Evolutionary conservation across 768 basidiomycete species (phyloP).

Genomic region (Pulveroboletus sp.): DNA sequence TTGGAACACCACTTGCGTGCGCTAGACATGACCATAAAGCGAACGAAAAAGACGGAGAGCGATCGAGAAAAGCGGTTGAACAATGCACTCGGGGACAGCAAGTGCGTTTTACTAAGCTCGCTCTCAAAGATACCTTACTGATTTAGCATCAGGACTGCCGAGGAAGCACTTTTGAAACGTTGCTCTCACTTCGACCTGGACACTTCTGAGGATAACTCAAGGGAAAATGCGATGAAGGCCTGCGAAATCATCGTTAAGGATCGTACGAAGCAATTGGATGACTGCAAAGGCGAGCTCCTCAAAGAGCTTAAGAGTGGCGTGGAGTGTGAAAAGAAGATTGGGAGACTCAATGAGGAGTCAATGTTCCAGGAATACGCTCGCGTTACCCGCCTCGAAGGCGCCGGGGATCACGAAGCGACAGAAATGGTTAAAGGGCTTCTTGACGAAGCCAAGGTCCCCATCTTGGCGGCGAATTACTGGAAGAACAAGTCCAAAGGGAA

Average conservation of each 20-base stretch:
- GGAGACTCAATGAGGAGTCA: constrained; percentile 59
- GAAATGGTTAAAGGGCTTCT: constrained; percentile 54
- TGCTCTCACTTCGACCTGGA: constrained; percentile 94
- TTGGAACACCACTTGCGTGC: constrained; percentile 90
- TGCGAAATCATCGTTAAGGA: constrained; percentile 89
- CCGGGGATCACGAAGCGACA: constrained; percentile 75
- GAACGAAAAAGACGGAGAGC: constrained; percentile 63
- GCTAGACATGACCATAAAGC: constrained; percentile 74
- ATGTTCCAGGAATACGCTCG: constrained; percentile 78
- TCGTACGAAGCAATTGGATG: constrained; percentile 71
- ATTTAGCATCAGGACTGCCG: constrained; percentile 57
- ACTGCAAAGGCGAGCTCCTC: constrained; percentile 71
- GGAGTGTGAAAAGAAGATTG: constrained; percentile 63
- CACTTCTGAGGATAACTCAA: constrained; percentile 42
- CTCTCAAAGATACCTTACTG: not conserved
- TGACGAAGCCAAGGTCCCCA: constrained; percentile 52
- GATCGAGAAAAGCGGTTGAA: constrained; percentile 88
- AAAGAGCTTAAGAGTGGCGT: constrained; percentile 61
- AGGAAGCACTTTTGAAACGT: constrained; percentile 90
- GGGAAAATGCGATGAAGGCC: constrained; percentile 79
- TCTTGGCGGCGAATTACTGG: constrained; percentile 24
- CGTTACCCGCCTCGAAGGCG: constrained; percentile 56
- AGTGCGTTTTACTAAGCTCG: constrained; percentile 36
- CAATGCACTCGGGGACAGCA: constrained; percentile 84
- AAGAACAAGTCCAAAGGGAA: constrained; percentile 46